Conservation (phyloP, 805 yeast species). For the Candida germanica region DNA sequence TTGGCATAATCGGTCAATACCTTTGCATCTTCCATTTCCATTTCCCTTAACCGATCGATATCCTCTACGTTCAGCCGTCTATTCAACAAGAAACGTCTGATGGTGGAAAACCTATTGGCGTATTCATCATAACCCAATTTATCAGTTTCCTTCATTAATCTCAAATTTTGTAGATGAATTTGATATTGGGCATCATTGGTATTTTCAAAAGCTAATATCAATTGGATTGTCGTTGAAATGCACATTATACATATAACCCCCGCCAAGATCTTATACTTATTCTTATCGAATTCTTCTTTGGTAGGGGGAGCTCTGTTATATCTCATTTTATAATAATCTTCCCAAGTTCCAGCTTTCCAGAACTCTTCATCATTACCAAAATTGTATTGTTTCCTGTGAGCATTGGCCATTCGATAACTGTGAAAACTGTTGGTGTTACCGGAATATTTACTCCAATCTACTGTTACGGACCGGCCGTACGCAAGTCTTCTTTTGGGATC, state of each 20-base stretch:
- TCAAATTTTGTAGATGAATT: slow-evolving; percentile 23
- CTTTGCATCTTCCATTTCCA: slow-evolving; percentile 24
- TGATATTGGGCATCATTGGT: slow-evolving; percentile 28
- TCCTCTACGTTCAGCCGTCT: slow-evolving; percentile 28
- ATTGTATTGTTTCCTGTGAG: slow-evolving; percentile 30
- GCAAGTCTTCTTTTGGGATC: slow-evolving; percentile 48
- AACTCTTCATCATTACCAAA: slow-evolving; percentile 41
- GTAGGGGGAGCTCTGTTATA: slow-evolving; percentile 38
- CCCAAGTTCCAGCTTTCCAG: slow-evolving; percentile 66
- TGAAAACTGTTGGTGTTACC: slow-evolving; percentile 19
- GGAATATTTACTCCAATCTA: slow-evolving; percentile 22
- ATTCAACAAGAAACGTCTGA: slow-evolving; percentile 31
- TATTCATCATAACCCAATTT: slow-evolving; percentile 20
- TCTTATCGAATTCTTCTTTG: slow-evolving; percentile 38
- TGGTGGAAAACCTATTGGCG: slow-evolving; percentile 24
- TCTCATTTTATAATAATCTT: slow-evolving; percentile 50
- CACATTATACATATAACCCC: slow-evolving; percentile 33
- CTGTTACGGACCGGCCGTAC: slow-evolving; percentile 23
- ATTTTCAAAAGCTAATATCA: slow-evolving; percentile 35
- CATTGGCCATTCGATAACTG: slow-evolving; percentile 37
- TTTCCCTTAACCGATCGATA: slow-evolving; percentile 14
- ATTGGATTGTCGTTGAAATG: slow-evolving; percentile 31
- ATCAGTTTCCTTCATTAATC: slow-evolving; percentile 27
- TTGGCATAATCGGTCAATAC: slow-evolving; percentile 33
- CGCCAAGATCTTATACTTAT: slow-evolving; percentile 39